These are phyloP conservation scores for Diaporthe australafricana DNA, from an alignment of 2,329 filamentous ascomycete species.

Conservation along the genomic window DNA sequence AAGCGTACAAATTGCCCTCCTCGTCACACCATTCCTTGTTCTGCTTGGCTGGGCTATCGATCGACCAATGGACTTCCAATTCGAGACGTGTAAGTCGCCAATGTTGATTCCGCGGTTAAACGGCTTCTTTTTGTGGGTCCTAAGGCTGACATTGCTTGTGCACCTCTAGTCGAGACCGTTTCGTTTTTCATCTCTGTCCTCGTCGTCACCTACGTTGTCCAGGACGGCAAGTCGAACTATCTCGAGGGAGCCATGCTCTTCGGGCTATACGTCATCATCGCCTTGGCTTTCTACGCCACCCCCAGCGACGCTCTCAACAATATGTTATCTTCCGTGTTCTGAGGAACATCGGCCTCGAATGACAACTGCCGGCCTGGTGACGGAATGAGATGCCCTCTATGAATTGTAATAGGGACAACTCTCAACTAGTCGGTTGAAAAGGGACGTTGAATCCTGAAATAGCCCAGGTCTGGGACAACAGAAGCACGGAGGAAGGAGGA, in stretches of 20 bases:
- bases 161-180: constrained; percentile 73
- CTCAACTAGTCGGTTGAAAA: background rate
- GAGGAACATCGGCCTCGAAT: background rate
- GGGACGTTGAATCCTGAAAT: background rate
- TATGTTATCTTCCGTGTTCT: constrained; percentile 36
- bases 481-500: no score
- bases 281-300: constrained; percentile 69
- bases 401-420: background rate
- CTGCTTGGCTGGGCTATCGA: constrained; percentile 83
- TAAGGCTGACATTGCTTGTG: constrained; percentile 31
- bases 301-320: constrained; percentile 61
- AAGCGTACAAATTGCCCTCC: constrained; percentile 84
- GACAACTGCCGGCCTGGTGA: background rate
- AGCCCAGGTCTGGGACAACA: background rate
- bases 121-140: background rate
- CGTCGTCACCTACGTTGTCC: constrained; percentile 80
- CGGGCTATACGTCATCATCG: constrained; percentile 69
- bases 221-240: constrained; percentile 87
- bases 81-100: constrained; percentile 70
- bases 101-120: background rate
- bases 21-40: constrained; percentile 84
- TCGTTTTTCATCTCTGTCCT: constrained; percentile 81
- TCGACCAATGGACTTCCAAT: constrained; percentile 81
- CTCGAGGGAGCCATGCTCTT: constrained; percentile 80
- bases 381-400: no score